Conservation (phyloP, 1,139 yeast genomes). For the Sugiyamaella neomexicana region DNA sequence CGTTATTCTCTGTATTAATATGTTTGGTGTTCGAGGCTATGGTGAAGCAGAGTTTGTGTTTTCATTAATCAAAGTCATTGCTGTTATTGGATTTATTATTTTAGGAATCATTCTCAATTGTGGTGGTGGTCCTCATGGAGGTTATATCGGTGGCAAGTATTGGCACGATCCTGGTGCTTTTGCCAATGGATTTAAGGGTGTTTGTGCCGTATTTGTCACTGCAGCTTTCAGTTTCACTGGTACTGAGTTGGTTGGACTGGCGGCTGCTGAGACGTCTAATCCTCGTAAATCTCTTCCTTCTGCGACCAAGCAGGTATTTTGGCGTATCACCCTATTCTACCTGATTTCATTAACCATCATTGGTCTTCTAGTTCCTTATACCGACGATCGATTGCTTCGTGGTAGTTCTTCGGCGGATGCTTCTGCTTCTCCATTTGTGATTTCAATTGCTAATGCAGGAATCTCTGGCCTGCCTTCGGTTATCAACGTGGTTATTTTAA, state of each 20-base stretch:
- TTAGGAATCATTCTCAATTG: conserved; percentile 60
- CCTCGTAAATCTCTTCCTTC: conserved; percentile 68
- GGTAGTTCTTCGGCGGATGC: conserved; percentile 50
- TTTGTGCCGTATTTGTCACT: conserved; percentile 63
- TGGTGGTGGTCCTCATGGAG: conserved; percentile 67
- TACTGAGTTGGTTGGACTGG: conserved; percentile 76
- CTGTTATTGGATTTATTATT: conserved; percentile 63
- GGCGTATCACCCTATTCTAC: conserved; percentile 69
- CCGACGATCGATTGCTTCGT: conserved; percentile 47
- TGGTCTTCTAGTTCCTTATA: conserved; percentile 65
- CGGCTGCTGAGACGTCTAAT: conserved; percentile 80
- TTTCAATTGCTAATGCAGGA: conserved; percentile 60
- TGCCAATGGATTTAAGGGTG: conserved; percentile 72
- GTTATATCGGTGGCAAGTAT: conserved; percentile 61
- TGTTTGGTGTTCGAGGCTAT: conserved; percentile 68
- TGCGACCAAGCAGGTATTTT: conserved; percentile 71
- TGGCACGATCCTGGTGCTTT: conserved; percentile 67
- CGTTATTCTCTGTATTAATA: conserved; percentile 53
- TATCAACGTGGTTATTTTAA: conserved; percentile 68
- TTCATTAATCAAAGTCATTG: conserved; percentile 56
- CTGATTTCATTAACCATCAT: conserved; percentile 57
- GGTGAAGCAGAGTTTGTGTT: conserved; percentile 70
- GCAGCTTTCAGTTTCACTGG: conserved; percentile 91
- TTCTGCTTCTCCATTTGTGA: conserved; percentile 71
- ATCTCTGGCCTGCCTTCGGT: conserved; percentile 64